phyloP scores from a whole-genome alignment of 2,329 filamentous ascomycete genomes.

The Tolypocladium ovalisporum region DNA sequence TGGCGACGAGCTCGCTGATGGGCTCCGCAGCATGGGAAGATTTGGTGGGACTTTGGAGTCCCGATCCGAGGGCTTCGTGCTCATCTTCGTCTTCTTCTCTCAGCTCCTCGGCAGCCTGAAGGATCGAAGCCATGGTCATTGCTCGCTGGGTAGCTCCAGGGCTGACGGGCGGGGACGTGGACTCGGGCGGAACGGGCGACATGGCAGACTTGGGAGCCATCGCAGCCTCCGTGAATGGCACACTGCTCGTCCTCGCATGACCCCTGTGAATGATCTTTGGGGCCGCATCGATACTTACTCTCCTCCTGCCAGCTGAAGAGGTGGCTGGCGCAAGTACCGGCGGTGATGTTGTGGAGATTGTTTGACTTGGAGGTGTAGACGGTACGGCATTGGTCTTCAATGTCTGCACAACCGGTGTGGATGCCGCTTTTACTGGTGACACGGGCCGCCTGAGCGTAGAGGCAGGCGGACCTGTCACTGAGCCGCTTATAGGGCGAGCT shows the following conservation, averaged over 20 bases:
- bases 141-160: conserved; percentile 20
- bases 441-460: conserved; percentile 28
- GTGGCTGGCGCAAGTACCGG: conserved; percentile 22
- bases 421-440: conserved; percentile 38
- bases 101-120: conserved; percentile 45
- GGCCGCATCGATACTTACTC: conserved; percentile 31
- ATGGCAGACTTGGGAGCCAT: conserved; percentile 22
- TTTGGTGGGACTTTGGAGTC: conserved; percentile 47
- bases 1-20: conserved; percentile 69
- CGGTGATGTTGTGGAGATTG: conserved; percentile 20
- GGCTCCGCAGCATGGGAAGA: conserved; percentile 43
- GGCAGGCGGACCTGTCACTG: conserved; percentile 8
- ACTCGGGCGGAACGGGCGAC: conserved; percentile 19
- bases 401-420: conserved; percentile 9
- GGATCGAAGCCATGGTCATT: conserved; percentile 42
- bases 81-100: conserved; percentile 17
- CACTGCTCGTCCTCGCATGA: conserved; percentile 31
- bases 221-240: conserved; percentile 23
- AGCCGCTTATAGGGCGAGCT: conserved; percentile 25
- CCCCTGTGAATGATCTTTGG: conserved; percentile 21
- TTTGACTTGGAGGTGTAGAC: conserved; percentile 15
- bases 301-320: conserved; percentile 21
- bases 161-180: conserved; percentile 24
- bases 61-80: conserved; percentile 18
- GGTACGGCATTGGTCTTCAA: conserved; percentile 9